phyloP scores from a whole-genome alignment of 2,329 filamentous ascomycete species.

The Ophiocordyceps camponoti-saundersi region DNA sequence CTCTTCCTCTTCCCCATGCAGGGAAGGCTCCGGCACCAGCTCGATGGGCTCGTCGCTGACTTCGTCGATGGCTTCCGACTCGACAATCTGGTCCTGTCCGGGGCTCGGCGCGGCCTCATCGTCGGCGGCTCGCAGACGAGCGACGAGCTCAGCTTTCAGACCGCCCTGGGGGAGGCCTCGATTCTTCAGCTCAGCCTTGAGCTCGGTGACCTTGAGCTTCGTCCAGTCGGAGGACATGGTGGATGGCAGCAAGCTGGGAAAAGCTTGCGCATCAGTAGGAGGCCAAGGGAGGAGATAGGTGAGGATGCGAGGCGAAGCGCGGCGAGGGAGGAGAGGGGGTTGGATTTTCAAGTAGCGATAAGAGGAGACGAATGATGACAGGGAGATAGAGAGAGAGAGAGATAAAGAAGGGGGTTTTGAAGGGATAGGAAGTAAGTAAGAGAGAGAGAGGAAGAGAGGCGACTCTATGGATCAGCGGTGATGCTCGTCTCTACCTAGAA shows the following conservation, averaged over 20 bases:
- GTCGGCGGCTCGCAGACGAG: constrained; percentile 33
- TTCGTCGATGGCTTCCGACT: not conserved
- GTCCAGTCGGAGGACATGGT: constrained; percentile 32
- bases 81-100: constrained; percentile 2
- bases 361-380: no score
- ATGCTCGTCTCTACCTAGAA: not conserved
- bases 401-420: not conserved
- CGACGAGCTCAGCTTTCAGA: constrained; percentile 54
- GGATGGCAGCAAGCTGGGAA: not conserved
- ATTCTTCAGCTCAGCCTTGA: constrained; percentile 58
- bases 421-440: not conserved
- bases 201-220: constrained; percentile 54
- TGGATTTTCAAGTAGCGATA: no score
- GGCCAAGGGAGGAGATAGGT: not conserved
- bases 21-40: not conserved
- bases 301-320: not conserved
- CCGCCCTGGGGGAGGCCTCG: constrained; percentile 54
- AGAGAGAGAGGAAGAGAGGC: not conserved
- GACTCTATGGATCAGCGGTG: no score
- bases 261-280: not conserved
- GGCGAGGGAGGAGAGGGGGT: not conserved
- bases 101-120: constrained; percentile 4
- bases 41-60: not conserved
- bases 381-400: not conserved
- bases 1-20: not conserved